These are phyloP conservation scores for Salix arbutifolia DNA, from an alignment of 345 rosid species.

Conservation along the genomic window DNA sequence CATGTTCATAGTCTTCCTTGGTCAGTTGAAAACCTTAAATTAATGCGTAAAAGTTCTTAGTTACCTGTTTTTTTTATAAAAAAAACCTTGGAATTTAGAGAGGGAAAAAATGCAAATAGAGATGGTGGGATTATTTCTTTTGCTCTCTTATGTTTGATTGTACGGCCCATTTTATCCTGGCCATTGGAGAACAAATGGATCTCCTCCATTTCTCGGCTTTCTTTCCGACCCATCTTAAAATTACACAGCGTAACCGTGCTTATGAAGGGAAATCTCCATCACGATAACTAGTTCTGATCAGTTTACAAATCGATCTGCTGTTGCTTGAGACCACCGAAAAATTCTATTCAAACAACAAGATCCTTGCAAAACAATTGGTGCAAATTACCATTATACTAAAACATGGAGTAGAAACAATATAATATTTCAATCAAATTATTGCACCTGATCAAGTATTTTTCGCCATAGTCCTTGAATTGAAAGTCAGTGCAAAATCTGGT, in stretches of 20 bases:
- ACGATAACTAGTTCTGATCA: neutral
- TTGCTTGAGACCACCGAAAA: neutral
- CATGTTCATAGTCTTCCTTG: neutral
- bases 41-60: neutral
- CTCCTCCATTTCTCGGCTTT: neutral
- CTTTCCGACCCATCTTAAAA: neutral
- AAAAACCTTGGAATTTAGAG: neutral
- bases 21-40: neutral
- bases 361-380: neutral
- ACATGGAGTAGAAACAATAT: neutral
- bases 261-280: neutral
- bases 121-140: neutral
- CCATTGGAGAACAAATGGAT: neutral
- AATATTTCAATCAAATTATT: neutral
- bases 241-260: no score
- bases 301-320: neutral
- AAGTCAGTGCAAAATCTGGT: neutral
- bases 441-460: neutral
- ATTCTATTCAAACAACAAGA: neutral
- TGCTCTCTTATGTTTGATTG: neutral
- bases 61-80: neutral
- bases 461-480: neutral
- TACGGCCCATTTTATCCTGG: neutral
- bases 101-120: neutral
- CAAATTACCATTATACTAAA: neutral